Evolutionary conservation across 345 rosid species (phyloP), one percentile per base, ranked within the genome.

Genomic region (Acer campestre): DNA sequence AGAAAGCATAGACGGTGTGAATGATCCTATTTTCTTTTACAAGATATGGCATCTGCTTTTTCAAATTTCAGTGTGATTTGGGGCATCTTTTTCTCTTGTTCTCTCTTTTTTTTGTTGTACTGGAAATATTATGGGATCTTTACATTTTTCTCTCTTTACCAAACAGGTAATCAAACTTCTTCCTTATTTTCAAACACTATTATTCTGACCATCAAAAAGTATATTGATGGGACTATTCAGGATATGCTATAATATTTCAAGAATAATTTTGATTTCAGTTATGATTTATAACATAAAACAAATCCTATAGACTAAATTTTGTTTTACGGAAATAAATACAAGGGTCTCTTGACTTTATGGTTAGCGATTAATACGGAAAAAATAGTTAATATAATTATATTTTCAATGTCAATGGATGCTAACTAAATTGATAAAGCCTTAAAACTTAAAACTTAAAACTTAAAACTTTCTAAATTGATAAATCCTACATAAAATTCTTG

Each of bases 31-130:
- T 17, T 66, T 49, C 13, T 23, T 55, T 74, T 49, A 14, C 1
- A 75, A 58, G 80, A 78, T 74, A 61, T 79, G 75, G 73, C 80
- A 78, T 84, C 84, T 67, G 40, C 77, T 78, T 79, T 79, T 77
- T 16, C 35, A 71, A 81, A 75, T 44, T 64, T 77, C 70, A 67
- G 83, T 78, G 75, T 74, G 84, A 82, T 81, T 61, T 77, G 69
- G 73, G 67, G 84, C 81, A 77, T 79, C 78, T 79, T 75, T 79
- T 42, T 62, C 3, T 38, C 53, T 22, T 20, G 61, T 80, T 58
- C 20, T 17, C n/a, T 6, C 8, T 17, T 1, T 2, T 20, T 59
- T 59, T 77, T 77, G 75, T 71, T 78, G 77, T 73, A 71, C 49
- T 70, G 61, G 61, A 75, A 75, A 73, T 55, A 44, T 70, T 23